phyloP scores from a whole-genome alignment of 495 filamentous ascomycete species.

The Xylaria scruposa region DNA sequence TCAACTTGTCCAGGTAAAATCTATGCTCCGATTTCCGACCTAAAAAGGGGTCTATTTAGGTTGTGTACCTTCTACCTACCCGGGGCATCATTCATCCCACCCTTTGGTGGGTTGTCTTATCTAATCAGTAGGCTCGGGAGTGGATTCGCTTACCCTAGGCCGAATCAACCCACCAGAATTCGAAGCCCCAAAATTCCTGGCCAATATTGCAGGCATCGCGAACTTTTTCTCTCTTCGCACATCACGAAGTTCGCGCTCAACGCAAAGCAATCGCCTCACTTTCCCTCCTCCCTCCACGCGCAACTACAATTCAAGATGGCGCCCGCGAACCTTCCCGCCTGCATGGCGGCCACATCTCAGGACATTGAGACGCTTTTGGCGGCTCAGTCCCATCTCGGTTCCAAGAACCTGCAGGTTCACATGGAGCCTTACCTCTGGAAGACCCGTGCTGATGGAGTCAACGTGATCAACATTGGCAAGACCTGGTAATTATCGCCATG shows the following conservation, averaged over 20 bases:
- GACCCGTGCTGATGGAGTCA: conserved; percentile 96
- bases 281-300: conserved; percentile 55
- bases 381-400: conserved; percentile 94
- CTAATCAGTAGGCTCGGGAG: conserved; percentile 8
- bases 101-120: neutral
- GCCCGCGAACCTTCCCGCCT: conserved; percentile 85
- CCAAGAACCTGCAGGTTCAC: conserved; percentile 98
- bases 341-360: conserved; percentile 72
- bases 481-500: conserved; percentile 74
- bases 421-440: conserved; percentile 99
- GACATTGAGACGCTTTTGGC: conserved; percentile 99
- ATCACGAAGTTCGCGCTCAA: conserved; percentile 40
- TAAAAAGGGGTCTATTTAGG: neutral
- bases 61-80: neutral
- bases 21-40: neutral
- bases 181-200: conserved; percentile 32
- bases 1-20: neutral
- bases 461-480: conserved; percentile 99
- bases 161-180: conserved; percentile 32
- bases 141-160: conserved; percentile 30
- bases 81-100: neutral
- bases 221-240: conserved; percentile 32
- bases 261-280: conserved; percentile 56
- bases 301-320: conserved; percentile 80
- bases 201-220: conserved; percentile 38